Evolutionary conservation across 2,329 filamentous ascomycete genomes (phyloP), one percentile per base, ranked within the genome.

Genomic region (Neopestalotiopsis clavispora): DNA sequence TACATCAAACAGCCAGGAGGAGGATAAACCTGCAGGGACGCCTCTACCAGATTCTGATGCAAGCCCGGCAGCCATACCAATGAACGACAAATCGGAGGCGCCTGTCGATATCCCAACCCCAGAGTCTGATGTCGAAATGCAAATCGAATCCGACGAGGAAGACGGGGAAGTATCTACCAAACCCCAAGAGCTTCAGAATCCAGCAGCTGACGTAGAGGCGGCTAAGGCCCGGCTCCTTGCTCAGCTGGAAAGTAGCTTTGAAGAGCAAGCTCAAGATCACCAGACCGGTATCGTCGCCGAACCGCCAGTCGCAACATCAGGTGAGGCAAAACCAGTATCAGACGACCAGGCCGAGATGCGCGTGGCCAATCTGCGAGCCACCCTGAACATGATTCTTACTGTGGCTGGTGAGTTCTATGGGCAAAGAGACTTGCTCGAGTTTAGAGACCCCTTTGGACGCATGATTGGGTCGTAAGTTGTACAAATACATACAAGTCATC

Each of bases 301-400:
- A 17, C 13, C 30, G 28, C 57, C 12, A 6, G 49, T 63, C 45
- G 38, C 59, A 38, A 45, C 49, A 58, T 13, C 23, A 38, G 49
- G 45, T 58, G 52, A 30, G 57, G 40, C 28, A 23, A 49, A 28
- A 6, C 78, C 75, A 13, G 78, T 80, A 32, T 72, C 75, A 5
- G 76, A 77, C 28, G 72, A 68, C 67, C 68, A 68, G 68, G 45
- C 20, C 69, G 74, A 20, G 67, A 78, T 83, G n/a, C 78, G 78
- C 52, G 81, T 80, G 52, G 80, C 83, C 74, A 89, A 86, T 77
- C 85, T 85, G 83, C 85, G 88, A 34, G 91, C 90, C n/a, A 94
- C 94, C 56, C 84, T 98, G 42, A 95, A 97, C 80, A 97, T 97
- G 94, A 93, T 98, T 66, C 84, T 98, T 73, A 96, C 93, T 0